Conservation (phyloP, 2,329 filamentous ascomycete species). For the Didymella sp. region DNA sequence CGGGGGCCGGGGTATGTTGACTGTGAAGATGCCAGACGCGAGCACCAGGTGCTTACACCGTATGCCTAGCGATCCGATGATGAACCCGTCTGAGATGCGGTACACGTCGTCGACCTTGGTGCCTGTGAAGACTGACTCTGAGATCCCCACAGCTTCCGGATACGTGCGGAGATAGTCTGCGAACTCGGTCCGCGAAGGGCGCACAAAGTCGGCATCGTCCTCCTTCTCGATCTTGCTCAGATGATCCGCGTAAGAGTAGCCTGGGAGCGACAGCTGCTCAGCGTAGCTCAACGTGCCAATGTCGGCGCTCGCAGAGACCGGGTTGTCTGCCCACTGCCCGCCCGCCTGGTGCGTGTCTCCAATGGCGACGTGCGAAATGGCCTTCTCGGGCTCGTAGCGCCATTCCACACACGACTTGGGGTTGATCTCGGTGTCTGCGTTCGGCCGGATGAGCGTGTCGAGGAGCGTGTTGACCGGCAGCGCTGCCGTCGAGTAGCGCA, state of each 20-base stretch:
- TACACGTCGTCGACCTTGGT: conserved; percentile 54
- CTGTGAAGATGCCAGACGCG: conserved; percentile 66
- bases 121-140: conserved; percentile 55
- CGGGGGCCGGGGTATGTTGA: conserved; percentile 59
- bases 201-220: conserved; percentile 57
- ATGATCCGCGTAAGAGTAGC: conserved; percentile 64
- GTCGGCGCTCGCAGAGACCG: conserved; percentile 60
- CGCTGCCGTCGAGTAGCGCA: conserved; percentile 68
- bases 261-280: conserved; percentile 66
- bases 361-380: conserved; percentile 62
- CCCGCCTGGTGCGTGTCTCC: conserved; percentile 60
- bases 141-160: conserved; percentile 60
- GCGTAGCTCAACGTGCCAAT: conserved; percentile 68
- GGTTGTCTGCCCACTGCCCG: conserved; percentile 66
- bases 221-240: conserved; percentile 52
- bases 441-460: conserved; percentile 65
- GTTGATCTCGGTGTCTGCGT: conserved; percentile 64
- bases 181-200: conserved; percentile 62
- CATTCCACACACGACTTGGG: conserved; percentile 62
- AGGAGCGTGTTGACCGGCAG: conserved; percentile 66
- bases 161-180: conserved; percentile 64
- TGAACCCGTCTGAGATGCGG: conserved; percentile 56
- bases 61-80: conserved; percentile 60
- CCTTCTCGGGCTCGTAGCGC: conserved; percentile 58
- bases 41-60: conserved; percentile 64